These are phyloP conservation scores for Helicostylum pulchrum DNA, from an alignment of 192 early-diverging fungal species.

Conservation along the genomic window DNA sequence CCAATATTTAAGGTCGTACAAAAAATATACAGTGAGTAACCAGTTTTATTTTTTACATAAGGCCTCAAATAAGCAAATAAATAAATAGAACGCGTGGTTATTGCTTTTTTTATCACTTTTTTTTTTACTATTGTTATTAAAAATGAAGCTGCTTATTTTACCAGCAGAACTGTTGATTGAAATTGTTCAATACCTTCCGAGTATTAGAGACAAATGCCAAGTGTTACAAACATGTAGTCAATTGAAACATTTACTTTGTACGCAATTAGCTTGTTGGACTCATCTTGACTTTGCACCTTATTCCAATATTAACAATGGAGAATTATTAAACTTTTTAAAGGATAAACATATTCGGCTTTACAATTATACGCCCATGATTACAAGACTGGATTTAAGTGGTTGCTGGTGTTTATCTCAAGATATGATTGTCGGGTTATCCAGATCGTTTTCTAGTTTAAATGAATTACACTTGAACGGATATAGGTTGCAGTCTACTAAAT, in stretches of 20 bases:
- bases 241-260: conserved; percentile 16
- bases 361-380: not conserved
- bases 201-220: conserved; percentile 23
- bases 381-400: conserved; percentile 2
- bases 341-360: conserved; percentile 15
- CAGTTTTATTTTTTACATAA: no score
- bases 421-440: conserved; percentile 5
- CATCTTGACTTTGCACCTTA: conserved; percentile 27
- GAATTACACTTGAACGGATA: conserved; percentile 17
- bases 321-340: conserved; percentile 16
- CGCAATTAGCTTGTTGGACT: conserved; percentile 17
- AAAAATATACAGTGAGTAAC: no score
- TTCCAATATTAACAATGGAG: conserved; percentile 8
- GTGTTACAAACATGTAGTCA: conserved; percentile 13
- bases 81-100: no score
- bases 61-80: no score
- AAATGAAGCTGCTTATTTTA: conserved; percentile 3
- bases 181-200: conserved; percentile 12
- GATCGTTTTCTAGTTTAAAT: not conserved
- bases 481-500: not conserved
- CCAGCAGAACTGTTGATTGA: conserved; percentile 25
- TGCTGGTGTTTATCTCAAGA: conserved; percentile 16
- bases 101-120: no score
- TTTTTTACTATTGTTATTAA: no score
- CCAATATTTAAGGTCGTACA: no score